Percentiles rank a stretch among this genome's conserved stretches.
Conservation (phyloP, 2,329 filamentous ascomycete genomes). For the Fusarium nygamai region DNA sequence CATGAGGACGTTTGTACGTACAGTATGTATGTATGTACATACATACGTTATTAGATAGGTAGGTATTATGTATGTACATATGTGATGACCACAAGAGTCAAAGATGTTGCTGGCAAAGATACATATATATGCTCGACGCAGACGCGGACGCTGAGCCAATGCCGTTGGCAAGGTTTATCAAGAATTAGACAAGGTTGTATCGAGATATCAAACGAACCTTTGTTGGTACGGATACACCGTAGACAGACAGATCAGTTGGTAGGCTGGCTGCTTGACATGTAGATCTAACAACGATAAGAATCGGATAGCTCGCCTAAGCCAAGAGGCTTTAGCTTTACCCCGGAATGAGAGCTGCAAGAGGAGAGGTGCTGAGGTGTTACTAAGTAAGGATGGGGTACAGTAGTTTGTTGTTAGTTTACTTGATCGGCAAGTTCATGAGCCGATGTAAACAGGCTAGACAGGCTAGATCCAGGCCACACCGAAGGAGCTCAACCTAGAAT, state of each 20-base stretch:
- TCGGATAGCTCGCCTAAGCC: neutral
- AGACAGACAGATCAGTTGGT: neutral
- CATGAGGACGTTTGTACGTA: neutral
- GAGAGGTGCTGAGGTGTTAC: neutral
- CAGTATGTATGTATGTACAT: neutral
- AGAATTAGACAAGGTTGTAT: neutral
- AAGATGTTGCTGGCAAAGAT: neutral
- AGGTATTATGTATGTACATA: neutral
- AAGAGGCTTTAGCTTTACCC: constrained; percentile 11
- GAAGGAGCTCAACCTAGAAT: neutral
- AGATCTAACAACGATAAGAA: constrained; percentile 15
- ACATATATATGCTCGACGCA: neutral
- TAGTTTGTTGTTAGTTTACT: neutral
- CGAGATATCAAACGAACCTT: neutral
- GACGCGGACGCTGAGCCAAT: neutral
- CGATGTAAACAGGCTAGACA: neutral
- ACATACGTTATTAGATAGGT: neutral
- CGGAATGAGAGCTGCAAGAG: neutral
- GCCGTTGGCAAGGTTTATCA: neutral
- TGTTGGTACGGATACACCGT: too few species aligned
- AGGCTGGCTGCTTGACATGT: constrained; percentile 10
- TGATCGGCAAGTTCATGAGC: neutral
- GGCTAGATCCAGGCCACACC: neutral
- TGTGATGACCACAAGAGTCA: neutral
- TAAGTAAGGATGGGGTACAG: neutral